Evolutionary conservation across 805 yeast species (phyloP), one percentile per base, ranked within the genome.

Genomic region (Starmerella bombicola): DNA sequence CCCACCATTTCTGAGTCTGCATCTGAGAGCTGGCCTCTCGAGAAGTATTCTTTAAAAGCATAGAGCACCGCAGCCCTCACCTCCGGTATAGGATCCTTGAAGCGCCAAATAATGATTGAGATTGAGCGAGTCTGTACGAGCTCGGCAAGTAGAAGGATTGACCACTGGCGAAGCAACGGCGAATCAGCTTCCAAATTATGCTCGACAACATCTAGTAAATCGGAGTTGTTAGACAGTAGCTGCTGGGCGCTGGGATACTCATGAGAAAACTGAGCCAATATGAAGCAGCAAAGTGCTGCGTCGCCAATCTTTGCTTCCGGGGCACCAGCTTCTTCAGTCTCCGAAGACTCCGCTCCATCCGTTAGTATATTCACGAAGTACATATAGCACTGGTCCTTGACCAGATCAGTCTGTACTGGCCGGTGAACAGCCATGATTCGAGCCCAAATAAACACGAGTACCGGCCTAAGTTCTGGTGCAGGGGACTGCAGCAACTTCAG

Each of bases 361-460:
- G 36, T 76, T 33, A 91, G 63, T 55, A 88, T 83, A 45, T 78
- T 74, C 33, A 84, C 74, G 57, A 91, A 91, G 58, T 91, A 88
- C 52, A 77, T 75, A 59, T 76, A 86, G 0, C 95, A 95, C 54
- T 79, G 80, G 55, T 88, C 97, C 53, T 86, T 86, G 48, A 91
- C 73, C 23, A 91, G 69, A 55, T 91, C 98, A 47, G 79, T 85
- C 58, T 91, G 98, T 3, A 95, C 83, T 54, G 80, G 79, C 49
- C 74, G 72, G 60, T 88, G 97, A 19, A 91, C 93, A 3, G 96
- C 86, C 91, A 91, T 84, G 18, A 91, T 84, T 50, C 97, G 69
- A 0, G 97, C 95, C 98, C 98, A 91, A 40, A 91, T 91, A 54
- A 88, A 91, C 1, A 91, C 91, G 42, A 91, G 63, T 3, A 88